Evolutionary conservation across 768 basidiomycete species (phyloP).

Genomic region (Serendipita sp.): DNA sequence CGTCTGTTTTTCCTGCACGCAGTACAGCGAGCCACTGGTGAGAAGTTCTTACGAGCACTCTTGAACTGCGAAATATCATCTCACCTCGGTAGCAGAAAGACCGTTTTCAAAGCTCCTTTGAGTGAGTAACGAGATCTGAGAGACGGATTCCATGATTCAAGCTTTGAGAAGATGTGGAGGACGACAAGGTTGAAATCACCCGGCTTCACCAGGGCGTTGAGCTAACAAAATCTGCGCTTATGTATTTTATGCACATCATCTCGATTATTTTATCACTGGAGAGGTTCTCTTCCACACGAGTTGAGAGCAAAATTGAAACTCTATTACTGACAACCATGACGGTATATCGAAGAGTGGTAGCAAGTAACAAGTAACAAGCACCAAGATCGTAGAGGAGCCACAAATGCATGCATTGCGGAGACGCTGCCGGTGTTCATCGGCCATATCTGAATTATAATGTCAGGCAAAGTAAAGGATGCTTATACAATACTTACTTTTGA

Average conservation of each 20-base stretch:
- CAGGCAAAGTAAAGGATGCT: neutral
- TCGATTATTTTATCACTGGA: neutral
- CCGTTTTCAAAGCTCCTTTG: neutral
- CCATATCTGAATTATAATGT: neutral
- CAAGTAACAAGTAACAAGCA: no score
- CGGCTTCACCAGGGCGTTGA: neutral
- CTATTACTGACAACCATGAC: no score
- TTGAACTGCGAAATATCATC: neutral
- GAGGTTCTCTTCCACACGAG: no score
- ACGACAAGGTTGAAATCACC: neutral
- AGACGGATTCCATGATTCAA: neutral
- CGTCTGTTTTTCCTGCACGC: neutral
- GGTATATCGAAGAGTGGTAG: no score
- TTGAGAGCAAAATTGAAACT: no score
- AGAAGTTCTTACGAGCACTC: neutral
- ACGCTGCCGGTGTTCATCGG: neutral
- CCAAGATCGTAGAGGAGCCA: no score
- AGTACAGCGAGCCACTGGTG: neutral
- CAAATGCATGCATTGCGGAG: no score
- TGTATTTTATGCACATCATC: neutral
- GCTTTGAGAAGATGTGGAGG: neutral
- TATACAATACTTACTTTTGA: conserved; percentile 55
- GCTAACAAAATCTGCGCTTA: neutral
- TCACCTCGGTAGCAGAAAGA: neutral
- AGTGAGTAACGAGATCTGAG: neutral